Base-by-base conservation (phyloP, 2,329 filamentous ascomycete genomes). In the Annulohypoxylon truncatum region DNA sequence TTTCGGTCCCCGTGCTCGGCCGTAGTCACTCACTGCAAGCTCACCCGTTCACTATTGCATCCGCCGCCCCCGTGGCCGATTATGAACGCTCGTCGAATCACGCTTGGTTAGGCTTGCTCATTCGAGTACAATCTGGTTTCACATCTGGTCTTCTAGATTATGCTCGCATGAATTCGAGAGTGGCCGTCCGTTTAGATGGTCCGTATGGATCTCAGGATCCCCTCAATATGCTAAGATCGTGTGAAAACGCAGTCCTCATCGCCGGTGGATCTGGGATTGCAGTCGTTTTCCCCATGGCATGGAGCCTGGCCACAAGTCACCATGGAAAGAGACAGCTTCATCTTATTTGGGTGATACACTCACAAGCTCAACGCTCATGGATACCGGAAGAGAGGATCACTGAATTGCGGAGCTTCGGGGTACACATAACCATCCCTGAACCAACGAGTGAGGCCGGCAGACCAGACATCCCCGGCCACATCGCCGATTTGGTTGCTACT, bases 31-130 rank as follows among this genome's bases (percentile, higher is more conserved):
- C 78, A 2, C 73, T 89, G 1, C 89, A 91, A 76, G 82, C 88
- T 0, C 89, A 91, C 72, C 89, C 89, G 0, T 91, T 91, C 76
- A 90, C 88, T 7, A 89, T 91, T 58, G 85, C 88, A 13, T 90
- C 88, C 2, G 82, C 84, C 0, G 87, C 87, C 8, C 85, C 86
- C 1, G 31, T 56, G 7, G 28, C 3, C 7, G 53, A 59, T 15
- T 15, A 62, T 3, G 66, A 66, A 18, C 56, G 64, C 13, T 61
- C 61, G 22, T 67, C 77, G n/a, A 68, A 72, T 10, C 82, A 86
- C 66, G 84, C 83, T 2, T 85, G 81, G 79, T 77, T 90, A 66
- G 81, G 81, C 10, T 82, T 91, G 10, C 81, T 90, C 26, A 85
- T 91, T 66, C 84, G 89, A 66, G 83, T 85, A 3, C 84, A 87